A percentile compares a stretch with the other conserved stretches of the same genome.
Conservation (phyloP, 2,329 filamentous ascomycete genomes). For the Didymella pinodella region DNA sequence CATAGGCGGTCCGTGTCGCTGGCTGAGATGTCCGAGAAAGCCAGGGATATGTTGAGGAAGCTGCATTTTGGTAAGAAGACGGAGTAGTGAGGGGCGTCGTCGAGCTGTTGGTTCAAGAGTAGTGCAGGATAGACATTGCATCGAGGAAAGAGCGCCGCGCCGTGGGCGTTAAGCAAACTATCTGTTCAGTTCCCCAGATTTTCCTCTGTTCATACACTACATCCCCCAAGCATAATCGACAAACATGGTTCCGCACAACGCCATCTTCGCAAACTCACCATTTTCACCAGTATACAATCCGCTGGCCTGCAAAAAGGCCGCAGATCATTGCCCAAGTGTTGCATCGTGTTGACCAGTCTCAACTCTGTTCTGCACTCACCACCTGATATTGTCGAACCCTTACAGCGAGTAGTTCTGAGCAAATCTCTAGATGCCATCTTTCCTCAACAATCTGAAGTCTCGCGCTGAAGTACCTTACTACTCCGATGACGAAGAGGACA, state of each 20-base stretch:
- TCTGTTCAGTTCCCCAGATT: neutral
- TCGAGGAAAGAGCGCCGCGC: neutral
- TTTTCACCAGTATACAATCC: neutral
- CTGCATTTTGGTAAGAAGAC: neutral
- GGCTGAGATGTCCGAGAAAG: neutral
- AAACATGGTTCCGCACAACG: neutral
- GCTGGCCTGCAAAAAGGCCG: neutral
- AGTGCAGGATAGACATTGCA: neutral
- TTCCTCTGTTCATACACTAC: neutral
- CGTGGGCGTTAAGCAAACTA: neutral
- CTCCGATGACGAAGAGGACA: neutral
- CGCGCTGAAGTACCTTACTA: neutral
- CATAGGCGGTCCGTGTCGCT: neutral
- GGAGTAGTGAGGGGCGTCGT: neutral
- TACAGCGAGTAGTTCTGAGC: neutral
- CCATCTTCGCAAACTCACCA: neutral
- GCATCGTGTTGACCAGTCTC: neutral
- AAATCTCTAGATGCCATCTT: neutral
- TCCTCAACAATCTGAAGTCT: neutral
- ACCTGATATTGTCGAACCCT: too few species aligned
- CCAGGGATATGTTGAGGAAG: neutral
- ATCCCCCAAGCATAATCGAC: neutral
- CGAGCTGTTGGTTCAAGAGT: neutral
- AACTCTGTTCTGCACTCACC: neutral
- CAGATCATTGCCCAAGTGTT: neutral